Evolutionary conservation across 140 eudicot genomes (phyloP).

Genomic region (Stevia rebaudiana): DNA sequence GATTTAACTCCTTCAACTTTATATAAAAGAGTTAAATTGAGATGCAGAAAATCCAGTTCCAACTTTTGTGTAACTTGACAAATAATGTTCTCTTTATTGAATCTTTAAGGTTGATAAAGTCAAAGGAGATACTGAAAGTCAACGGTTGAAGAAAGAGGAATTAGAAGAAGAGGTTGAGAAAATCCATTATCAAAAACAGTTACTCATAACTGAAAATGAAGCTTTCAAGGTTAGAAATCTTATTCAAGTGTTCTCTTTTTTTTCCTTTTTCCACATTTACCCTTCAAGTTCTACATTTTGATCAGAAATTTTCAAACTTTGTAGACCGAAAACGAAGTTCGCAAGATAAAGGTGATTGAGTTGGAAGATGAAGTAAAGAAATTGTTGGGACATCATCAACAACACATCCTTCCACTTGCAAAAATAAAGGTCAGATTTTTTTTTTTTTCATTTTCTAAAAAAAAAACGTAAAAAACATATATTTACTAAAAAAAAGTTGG

Average conservation of each 20-base stretch:
- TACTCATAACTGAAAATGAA: slow-evolving; percentile 50
- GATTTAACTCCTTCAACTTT: too few species aligned
- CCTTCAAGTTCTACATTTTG: neutral
- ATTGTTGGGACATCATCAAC: slow-evolving; percentile 74
- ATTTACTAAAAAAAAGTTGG: neutral
- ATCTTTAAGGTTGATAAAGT: slow-evolving; percentile 53
- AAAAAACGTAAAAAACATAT: neutral
- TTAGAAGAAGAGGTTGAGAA: slow-evolving; percentile 64
- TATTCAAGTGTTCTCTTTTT: too few species aligned
- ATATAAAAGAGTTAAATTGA: too few species aligned
- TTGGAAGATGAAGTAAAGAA: slow-evolving; percentile 66
- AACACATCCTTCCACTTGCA: slow-evolving; percentile 77
- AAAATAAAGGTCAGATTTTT: slow-evolving; percentile 60
- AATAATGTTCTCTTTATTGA: slow-evolving; percentile 3
- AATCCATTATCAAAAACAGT: slow-evolving; percentile 41
- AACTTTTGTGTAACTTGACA: neutral
- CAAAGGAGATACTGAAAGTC: slow-evolving; percentile 75
- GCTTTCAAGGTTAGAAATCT: slow-evolving; percentile 51
- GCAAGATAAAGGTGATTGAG: slow-evolving; percentile 47
- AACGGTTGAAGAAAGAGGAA: slow-evolving; percentile 72
- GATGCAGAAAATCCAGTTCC: too few species aligned
- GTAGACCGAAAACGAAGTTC: slow-evolving; percentile 47
- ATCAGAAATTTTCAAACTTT: neutral
- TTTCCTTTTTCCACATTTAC: neutral
- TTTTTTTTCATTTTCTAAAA: neutral